Conservation (phyloP, 257 asterid genomes). For the Sherardia arvensis region DNA sequence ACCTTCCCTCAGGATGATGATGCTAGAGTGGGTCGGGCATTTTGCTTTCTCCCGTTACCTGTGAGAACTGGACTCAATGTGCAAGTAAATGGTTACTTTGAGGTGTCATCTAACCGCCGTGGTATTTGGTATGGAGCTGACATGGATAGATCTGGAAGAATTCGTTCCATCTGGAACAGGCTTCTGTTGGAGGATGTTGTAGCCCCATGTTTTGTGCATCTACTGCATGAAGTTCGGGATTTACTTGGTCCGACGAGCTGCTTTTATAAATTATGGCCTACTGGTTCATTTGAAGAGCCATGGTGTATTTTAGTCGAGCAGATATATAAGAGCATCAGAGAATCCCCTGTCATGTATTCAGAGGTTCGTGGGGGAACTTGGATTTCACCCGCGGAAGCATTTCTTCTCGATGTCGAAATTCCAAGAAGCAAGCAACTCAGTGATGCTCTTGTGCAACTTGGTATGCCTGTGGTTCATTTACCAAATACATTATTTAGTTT, state of each 20-base stretch:
- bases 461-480: conserved; percentile 81
- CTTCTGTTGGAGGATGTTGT: conserved; percentile 86
- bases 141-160: conserved; percentile 94
- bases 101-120: conserved; percentile 96
- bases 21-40: conserved; percentile 71
- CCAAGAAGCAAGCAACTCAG: conserved; percentile 55
- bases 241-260: conserved; percentile 47
- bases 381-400: conserved; percentile 74
- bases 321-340: conserved; percentile 48
- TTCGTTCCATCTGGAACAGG: conserved; percentile 94
- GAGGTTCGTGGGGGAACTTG: conserved; percentile 67
- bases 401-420: conserved; percentile 51
- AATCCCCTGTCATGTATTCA: conserved; percentile 63
- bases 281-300: conserved; percentile 87
- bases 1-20: conserved; percentile 42
- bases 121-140: conserved; percentile 99
- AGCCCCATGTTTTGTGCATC: conserved; percentile 66
- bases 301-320: conserved; percentile 75
- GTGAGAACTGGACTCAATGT: conserved; percentile 78
- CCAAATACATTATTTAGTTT: conserved; percentile 57
- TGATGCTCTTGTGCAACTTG: conserved; percentile 66
- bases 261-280: conserved; percentile 85
- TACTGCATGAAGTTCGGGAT: conserved; percentile 52
- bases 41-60: conserved; percentile 95
- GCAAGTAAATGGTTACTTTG: conserved; percentile 87